Evolutionary conservation across 2,329 filamentous ascomycete genomes (phyloP).

Genomic region (Penicillium digitatum): DNA sequence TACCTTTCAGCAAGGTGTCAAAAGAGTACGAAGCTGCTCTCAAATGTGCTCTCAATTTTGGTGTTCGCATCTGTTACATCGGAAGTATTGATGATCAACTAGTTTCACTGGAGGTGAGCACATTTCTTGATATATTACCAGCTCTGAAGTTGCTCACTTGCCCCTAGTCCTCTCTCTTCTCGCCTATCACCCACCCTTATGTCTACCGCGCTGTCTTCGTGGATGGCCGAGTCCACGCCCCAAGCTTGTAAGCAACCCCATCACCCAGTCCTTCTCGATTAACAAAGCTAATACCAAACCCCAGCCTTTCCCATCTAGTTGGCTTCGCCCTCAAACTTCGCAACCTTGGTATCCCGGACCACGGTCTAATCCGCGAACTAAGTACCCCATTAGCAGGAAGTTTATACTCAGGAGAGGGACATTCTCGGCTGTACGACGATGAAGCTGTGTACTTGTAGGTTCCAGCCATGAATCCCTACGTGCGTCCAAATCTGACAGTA

Average conservation of each 20-base stretch:
- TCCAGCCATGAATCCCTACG: not conserved
- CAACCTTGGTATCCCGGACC: conserved; percentile 87
- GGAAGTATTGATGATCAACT: conserved; percentile 97
- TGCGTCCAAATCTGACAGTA: not conserved
- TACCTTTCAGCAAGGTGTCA: conserved; percentile 75
- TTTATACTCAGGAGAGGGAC: conserved; percentile 86
- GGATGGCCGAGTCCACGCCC: conserved; percentile 84
- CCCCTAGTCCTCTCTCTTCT: conserved; percentile 72
- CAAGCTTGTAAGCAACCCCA: conserved; percentile 67
- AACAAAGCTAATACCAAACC: not conserved
- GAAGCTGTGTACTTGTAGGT: conserved; percentile 72
- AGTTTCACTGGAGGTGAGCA: conserved; percentile 75
- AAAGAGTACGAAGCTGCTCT: conserved; percentile 74
- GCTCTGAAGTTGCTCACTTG: not conserved
- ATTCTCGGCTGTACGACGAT: conserved; percentile 91
- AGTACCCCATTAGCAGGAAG: conserved; percentile 84
- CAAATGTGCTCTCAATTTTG: conserved; percentile 69
- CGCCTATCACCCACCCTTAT: conserved; percentile 80
- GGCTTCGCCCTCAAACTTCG: conserved; percentile 90
- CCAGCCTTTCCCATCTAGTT: conserved; percentile 76
- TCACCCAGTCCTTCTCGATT: not conserved
- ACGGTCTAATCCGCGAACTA: conserved; percentile 86
- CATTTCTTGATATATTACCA: not conserved
- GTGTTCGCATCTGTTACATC: conserved; percentile 78
- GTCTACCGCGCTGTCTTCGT: conserved; percentile 96